Evolutionary conservation across 495 filamentous ascomycete genomes (phyloP), one percentile per base, ranked within the genome.

Genomic region (Daldinia bambusicola): DNA sequence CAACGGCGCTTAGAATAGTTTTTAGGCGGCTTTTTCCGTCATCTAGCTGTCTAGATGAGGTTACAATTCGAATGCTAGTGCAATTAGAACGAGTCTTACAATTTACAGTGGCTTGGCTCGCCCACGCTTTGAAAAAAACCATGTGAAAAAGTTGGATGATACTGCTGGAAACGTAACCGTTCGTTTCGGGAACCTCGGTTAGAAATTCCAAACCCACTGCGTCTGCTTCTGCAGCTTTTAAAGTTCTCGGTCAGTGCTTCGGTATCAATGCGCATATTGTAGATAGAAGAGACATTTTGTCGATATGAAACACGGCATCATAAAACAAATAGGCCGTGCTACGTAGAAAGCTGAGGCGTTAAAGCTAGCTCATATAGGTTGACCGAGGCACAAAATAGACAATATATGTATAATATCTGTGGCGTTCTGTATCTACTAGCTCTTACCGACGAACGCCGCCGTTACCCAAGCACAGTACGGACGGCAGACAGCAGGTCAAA

Each of bases 131-230:
- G 37, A 13, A 41, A 22, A 2, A 57, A 22, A 41, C 30, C 52
- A 51, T 32, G 34, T 59, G 55, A 30, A 58, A 58, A 58, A 18
- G 55, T 31, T 16, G 18, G 26, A 41, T 9, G 55, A 38, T 57
- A 34, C 36, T 57, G 55, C 22, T 36, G 20, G 55, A 53, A 38
- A 2, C 4, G 26, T 40, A 20, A 48, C 22, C 43, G 13, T 43
- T 41, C 26, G 43, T 14, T 41, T 34, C n/a, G 45, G 51, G 20
- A 53, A 60, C 63, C 63, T 66, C 63, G 63, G 63, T 59, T 66
- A 66, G 18, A 48, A 43, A n/a, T 53, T 37, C 16, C 53, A 50
- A 48, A 32, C 34, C 18, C 18, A 31, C 18, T 38, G 26, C 34
- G 31, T 18, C 63, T 20, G 34, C 55, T 34, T 26, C 52, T 52